phyloP scores from a whole-genome alignment of 345 rosid species.

The Eucalyptus pauciflora region DNA sequence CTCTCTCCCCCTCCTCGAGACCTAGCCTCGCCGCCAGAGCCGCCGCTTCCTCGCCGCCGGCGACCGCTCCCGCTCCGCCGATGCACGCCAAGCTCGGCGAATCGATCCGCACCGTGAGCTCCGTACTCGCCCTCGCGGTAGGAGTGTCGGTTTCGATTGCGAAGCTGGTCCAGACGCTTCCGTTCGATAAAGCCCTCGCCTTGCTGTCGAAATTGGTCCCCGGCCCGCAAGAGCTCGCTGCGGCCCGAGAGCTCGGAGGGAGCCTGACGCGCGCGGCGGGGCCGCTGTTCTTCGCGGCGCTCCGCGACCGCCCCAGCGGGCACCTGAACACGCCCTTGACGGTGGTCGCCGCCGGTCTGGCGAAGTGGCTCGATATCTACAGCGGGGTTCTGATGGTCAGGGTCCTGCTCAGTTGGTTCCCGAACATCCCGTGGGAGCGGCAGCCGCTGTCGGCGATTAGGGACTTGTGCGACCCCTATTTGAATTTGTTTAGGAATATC shows the following conservation, averaged over 20 bases:
- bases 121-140: conserved; percentile 13
- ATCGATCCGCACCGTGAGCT: conserved; percentile 31
- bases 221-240: conserved; percentile 3
- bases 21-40: not conserved
- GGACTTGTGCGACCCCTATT: conserved; percentile 80
- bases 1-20: not conserved
- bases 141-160: conserved; percentile 7
- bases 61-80: not conserved
- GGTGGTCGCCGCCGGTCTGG: conserved; percentile 74
- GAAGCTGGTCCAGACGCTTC: conserved; percentile 13
- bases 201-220: conserved; percentile 5
- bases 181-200: not conserved
- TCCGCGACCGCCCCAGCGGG: conserved; percentile 34
- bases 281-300: conserved; percentile 59
- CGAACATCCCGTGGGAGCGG: conserved; percentile 84
- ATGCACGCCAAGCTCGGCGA: conserved; percentile 6
- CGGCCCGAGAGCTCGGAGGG: conserved; percentile 13
- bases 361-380: conserved; percentile 85
- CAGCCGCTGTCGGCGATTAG: conserved; percentile 78
- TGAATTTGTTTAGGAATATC: conserved; percentile 76
- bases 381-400: conserved; percentile 84
- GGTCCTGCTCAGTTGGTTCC: conserved; percentile 95
- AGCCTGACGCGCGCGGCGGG: conserved; percentile 10
- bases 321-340: conserved; percentile 67
- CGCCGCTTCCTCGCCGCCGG: not conserved